phyloP scores from a whole-genome alignment of 176 grass and related monocot genomes.

The Melocanna baccifera region DNA sequence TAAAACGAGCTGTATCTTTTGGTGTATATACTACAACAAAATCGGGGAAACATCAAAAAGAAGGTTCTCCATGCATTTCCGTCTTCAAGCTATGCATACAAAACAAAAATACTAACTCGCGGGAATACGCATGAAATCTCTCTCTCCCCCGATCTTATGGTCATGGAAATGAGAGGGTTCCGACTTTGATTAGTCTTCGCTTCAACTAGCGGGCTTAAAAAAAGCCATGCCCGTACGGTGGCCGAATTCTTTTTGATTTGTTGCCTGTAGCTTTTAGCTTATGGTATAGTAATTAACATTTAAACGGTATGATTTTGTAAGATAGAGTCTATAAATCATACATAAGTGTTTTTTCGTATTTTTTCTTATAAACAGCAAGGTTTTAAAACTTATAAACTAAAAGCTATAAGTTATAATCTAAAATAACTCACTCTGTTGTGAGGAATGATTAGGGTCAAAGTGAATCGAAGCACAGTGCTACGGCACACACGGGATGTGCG shows the following conservation, averaged over 20 bases:
- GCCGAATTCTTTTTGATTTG: too few relatives aligned
- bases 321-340: too few relatives aligned
- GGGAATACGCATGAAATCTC: not conserved
- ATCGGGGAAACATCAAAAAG: not conserved
- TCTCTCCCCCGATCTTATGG: too few relatives aligned
- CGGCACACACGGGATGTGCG: not conserved
- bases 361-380: too few relatives aligned
- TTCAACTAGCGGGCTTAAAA: not conserved
- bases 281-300: too few relatives aligned
- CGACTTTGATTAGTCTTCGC: not conserved
- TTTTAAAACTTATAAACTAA: too few relatives aligned
- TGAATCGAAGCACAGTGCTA: not conserved
- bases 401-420: too few relatives aligned
- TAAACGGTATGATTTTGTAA: too few relatives aligned
- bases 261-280: too few relatives aligned
- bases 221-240: not conserved
- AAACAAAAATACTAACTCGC: not conserved
- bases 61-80: not conserved
- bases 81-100: not conserved
- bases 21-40: not conserved
- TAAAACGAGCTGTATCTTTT: not conserved
- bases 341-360: too few relatives aligned
- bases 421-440: too few relatives aligned
- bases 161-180: not conserved
- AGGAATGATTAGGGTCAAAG: not conserved